A percentile compares a stretch with the other conserved stretches of the same genome.
Evolutionary conservation across 1,139 yeast species (phyloP).

Genomic region (Taiozyma onychis): DNA sequence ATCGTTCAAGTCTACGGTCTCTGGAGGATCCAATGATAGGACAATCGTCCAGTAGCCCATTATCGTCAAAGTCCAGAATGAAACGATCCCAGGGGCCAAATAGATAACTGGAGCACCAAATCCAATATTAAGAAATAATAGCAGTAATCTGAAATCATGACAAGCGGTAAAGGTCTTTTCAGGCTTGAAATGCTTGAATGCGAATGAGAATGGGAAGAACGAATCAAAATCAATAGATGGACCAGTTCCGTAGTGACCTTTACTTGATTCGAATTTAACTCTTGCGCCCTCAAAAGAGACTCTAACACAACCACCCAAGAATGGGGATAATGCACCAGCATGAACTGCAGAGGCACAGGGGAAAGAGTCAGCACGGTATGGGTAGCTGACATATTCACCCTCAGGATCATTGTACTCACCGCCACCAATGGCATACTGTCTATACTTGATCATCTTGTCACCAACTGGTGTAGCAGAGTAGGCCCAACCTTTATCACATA

Average conservation of each 20-base stretch:
- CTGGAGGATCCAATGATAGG: slow-evolving; percentile 80
- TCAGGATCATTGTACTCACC: slow-evolving; percentile 34
- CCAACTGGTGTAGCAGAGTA: slow-evolving; percentile 80
- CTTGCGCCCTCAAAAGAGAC: slow-evolving; percentile 55
- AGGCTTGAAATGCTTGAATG: slow-evolving; percentile 37
- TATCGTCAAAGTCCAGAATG: slow-evolving; percentile 56
- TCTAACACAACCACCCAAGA: slow-evolving; percentile 77
- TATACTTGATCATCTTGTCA: slow-evolving; percentile 55
- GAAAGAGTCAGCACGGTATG: slow-evolving; percentile 84
- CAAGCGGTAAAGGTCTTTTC: slow-evolving; percentile 40
- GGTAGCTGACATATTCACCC: slow-evolving; percentile 32
- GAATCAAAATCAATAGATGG: slow-evolving; percentile 60
- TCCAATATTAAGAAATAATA: slow-evolving; percentile 52
- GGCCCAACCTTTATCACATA: slow-evolving; percentile 76
- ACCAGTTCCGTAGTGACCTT: slow-evolving; percentile 43
- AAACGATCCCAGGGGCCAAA: slow-evolving; percentile 46
- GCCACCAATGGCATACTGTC: slow-evolving; percentile 76
- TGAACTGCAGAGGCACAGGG: slow-evolving; percentile 91
- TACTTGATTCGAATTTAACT: slow-evolving; percentile 37
- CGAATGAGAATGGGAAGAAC: slow-evolving; percentile 70
- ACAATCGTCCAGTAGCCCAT: slow-evolving; percentile 88
- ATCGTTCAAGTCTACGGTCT: slow-evolving; percentile 47
- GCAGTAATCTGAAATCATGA: slow-evolving; percentile 57
- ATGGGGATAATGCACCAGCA: slow-evolving; percentile 70
- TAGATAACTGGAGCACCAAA: slow-evolving; percentile 57